Percentiles rank a stretch among this genome's conserved stretches.
These are phyloP conservation scores for Dactylis glomerata DNA, from an alignment of 176 grass and related monocot species.

Conservation along the genomic window DNA sequence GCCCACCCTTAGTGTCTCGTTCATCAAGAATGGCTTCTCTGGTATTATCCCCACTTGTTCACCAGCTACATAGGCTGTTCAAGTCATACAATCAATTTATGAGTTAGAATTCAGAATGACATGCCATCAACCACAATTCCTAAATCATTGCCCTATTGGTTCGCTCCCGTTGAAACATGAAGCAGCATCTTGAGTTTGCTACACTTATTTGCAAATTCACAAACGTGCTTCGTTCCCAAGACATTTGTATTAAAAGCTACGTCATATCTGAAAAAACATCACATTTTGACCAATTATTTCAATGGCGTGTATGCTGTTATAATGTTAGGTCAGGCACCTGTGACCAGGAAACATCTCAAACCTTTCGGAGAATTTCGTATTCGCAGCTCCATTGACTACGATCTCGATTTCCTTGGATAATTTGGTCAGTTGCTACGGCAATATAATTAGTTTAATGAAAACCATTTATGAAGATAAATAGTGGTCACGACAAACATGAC, in stretches of 20 bases:
- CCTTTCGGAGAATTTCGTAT: background rate
- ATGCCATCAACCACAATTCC: background rate
- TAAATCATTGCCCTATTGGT: background rate
- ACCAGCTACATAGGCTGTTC: constrained; percentile 53
- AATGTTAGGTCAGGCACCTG: background rate
- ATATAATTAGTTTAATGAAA: too few species aligned
- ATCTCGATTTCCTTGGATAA: background rate
- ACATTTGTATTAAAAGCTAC: constrained; percentile 47
- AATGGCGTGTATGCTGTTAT: background rate
- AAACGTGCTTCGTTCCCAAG: constrained; percentile 46
- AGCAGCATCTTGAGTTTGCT: constrained; percentile 56
- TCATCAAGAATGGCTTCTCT: constrained; percentile 46
- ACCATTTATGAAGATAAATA: too few species aligned
- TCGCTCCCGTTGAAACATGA: constrained; percentile 64
- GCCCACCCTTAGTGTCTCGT: constrained; percentile 29
- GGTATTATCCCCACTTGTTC: constrained; percentile 37
- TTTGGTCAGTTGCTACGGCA: background rate
- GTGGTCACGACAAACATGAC: too few species aligned
- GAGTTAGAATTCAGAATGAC: too few species aligned
- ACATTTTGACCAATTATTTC: background rate
- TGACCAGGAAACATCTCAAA: background rate
- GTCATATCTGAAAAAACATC: constrained; percentile 45
- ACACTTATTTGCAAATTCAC: constrained; percentile 54
- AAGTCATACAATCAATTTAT: background rate
- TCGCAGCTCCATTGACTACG: background rate